Evolutionary conservation across 2,329 filamentous ascomycete species (phyloP), one percentile per base, ranked within the genome.

Genomic region (Aspergillus sp.): DNA sequence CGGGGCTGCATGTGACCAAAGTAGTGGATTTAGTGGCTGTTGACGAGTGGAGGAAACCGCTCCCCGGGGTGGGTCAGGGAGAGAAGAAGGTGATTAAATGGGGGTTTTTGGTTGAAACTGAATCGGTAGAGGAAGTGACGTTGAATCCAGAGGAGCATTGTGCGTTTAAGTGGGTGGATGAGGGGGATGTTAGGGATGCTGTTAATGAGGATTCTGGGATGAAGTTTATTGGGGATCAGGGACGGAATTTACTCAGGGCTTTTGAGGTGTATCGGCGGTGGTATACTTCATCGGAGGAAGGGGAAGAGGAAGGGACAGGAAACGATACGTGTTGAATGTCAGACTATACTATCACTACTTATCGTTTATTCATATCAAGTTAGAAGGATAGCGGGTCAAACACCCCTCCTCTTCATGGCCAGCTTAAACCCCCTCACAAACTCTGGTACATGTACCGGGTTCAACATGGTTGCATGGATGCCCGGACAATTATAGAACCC

Each of bases 1-100:
- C 80, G 0, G 83, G 82, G 0, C 69, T 85, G 21, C 72, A 71
- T 47, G 78, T 82, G 2, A 78, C 70, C 21, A 69, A 69, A 10
- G 71, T 84, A 38, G 68, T 78, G 2, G 75, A 78, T 25, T 71
- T 80, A 54, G 77, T 82, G 7, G 70, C 68, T 5, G 66, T 72
- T 5, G 69, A 73, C 50, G 62, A 67, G 15, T 76, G 77, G 68
- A 69, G 71, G 48, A 64, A 21, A 7, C 1, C 11, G 5, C 32
- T 36, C 4, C 32, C 3, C 3, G 8, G 19, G 3, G 4, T 10
- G 3, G 10, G 10, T 5, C 19, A 66, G 64, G 69, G 66, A 42
- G 68, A 60, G 54, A 61, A 38, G 38, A 68, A 61, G 48, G 66
- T 47, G 13, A 67, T 67, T 17, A 78, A 77, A 61, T 76, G 72